Conservation (phyloP, 1,284 basidiomycete species). For the Pholiota adiposa region DNA sequence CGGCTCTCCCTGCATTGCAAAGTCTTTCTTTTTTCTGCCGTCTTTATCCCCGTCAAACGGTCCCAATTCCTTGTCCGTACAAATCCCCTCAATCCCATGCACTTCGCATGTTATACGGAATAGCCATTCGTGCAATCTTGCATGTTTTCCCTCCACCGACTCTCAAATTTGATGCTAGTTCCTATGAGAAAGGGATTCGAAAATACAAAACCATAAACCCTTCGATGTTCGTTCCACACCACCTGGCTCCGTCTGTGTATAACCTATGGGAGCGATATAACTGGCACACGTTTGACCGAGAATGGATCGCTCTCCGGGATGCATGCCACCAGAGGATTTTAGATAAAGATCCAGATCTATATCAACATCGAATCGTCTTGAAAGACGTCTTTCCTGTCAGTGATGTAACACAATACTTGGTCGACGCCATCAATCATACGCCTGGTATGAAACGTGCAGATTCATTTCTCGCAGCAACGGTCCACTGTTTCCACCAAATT, state of each 20-base stretch:
- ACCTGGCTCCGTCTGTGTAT: background rate
- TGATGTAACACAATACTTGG: background rate
- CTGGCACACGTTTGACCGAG: background rate
- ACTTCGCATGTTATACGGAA: too few species aligned
- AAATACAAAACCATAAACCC: background rate
- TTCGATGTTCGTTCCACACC: background rate
- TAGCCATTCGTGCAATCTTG: too few species aligned
- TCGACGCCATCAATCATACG: background rate
- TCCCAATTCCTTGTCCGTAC: too few species aligned
- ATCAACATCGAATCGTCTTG: background rate
- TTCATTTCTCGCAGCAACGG: background rate
- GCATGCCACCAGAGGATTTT: background rate
- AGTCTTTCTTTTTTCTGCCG: background rate
- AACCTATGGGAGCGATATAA: background rate
- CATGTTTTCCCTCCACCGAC: too few species aligned
- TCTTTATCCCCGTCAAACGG: too few species aligned
- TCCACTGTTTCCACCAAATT: background rate
- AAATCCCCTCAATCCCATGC: too few species aligned
- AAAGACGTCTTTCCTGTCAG: background rate
- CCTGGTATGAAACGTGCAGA: background rate
- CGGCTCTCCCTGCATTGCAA: slow-evolving; percentile 23
- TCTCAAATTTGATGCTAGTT: too few species aligned
- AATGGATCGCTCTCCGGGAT: background rate
- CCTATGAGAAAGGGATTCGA: background rate
- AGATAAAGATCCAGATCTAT: background rate